Conservation (phyloP, 805 yeast genomes). For the Saccharomycopsis lassenensis region DNA sequence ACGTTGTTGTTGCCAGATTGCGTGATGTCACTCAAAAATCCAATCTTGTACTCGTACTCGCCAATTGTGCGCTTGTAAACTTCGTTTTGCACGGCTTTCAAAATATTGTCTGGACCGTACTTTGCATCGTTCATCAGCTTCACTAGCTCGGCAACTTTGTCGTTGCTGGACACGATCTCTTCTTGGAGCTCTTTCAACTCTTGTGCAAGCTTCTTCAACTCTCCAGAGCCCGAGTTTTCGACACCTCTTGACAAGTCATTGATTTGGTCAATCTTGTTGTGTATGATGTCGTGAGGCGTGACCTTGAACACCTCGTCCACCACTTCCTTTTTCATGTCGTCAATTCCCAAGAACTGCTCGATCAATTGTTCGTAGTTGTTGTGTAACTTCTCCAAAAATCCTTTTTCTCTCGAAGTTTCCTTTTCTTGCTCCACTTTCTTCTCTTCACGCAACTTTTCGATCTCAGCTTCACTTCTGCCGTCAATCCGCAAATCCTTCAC, state of each 20-base stretch:
- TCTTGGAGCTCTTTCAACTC: constrained; percentile 12
- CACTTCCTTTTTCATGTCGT: constrained; percentile 11
- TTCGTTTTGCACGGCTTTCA: constrained; percentile 42
- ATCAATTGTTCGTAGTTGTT: constrained; percentile 3
- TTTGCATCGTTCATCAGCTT: constrained; percentile 19
- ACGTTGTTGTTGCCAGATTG: constrained; percentile 42
- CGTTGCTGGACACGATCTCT: constrained; percentile 18
- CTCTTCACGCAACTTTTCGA: constrained; percentile 1
- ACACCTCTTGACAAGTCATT: constrained; percentile 14
- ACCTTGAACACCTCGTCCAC: constrained; percentile 6
- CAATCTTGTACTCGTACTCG: constrained; percentile 59
- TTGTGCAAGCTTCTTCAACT: no score
- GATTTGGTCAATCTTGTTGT: constrained; percentile 8
- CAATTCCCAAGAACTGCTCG: constrained; percentile 16
- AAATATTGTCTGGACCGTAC: constrained; percentile 55
- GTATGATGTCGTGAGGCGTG: constrained; percentile 8
- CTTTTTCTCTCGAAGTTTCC: constrained; percentile 1
- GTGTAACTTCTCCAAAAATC: constrained; percentile 1
- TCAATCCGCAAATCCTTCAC: constrained; percentile 9
- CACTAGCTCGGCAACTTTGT: constrained; percentile 16
- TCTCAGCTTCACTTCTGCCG: constrained; percentile 8
- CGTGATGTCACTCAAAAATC: constrained; percentile 42
- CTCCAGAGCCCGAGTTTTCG: constrained; percentile 1
- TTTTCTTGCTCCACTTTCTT: constrained; percentile 3
- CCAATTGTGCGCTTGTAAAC: constrained; percentile 45